Evolutionary conservation across 768 basidiomycete species (phyloP).

Genomic region (Mycena leptocephala): DNA sequence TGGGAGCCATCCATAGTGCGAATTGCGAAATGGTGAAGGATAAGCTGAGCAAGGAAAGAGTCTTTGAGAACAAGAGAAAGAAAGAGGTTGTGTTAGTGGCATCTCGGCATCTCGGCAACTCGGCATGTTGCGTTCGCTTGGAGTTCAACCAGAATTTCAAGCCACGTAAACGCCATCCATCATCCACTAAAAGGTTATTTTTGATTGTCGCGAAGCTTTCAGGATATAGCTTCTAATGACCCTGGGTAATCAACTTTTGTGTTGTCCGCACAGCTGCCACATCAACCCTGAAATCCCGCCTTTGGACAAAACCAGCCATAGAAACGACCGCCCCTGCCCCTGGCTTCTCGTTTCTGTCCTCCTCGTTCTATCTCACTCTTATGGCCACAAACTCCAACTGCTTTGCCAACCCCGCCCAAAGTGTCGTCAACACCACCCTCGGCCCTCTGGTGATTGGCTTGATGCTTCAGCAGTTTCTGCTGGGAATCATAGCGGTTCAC

Average conservation of each 20-base stretch:
- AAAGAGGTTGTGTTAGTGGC: not conserved
- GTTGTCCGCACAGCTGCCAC: too few relatives aligned
- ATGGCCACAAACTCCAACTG: not conserved
- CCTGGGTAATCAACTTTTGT: too few relatives aligned
- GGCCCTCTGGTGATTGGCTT: not conserved
- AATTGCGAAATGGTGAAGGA: not conserved
- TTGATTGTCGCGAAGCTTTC: too few relatives aligned
- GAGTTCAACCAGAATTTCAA: not conserved
- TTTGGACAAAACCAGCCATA: too few relatives aligned
- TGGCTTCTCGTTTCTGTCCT: not conserved
- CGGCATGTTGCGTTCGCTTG: conserved; percentile 7
- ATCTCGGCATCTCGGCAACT: not conserved
- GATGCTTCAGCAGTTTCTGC: not conserved
- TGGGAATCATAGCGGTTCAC: not conserved
- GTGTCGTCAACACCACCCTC: not conserved
- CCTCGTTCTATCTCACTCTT: not conserved
- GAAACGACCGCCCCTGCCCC: too few relatives aligned
- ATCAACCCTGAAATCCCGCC: too few relatives aligned
- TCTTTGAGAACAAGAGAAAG: not conserved
- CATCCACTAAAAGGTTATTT: not conserved
- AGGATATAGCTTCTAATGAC: too few relatives aligned
- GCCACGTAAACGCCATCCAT: not conserved
- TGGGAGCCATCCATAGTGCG: too few relatives aligned
- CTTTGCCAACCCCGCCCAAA: not conserved
- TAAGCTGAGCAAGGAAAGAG: not conserved